These are phyloP conservation scores for Yamadazyma spencermartinsiae DNA, from an alignment of 1,139 yeast genomes.

Conservation along the genomic window DNA sequence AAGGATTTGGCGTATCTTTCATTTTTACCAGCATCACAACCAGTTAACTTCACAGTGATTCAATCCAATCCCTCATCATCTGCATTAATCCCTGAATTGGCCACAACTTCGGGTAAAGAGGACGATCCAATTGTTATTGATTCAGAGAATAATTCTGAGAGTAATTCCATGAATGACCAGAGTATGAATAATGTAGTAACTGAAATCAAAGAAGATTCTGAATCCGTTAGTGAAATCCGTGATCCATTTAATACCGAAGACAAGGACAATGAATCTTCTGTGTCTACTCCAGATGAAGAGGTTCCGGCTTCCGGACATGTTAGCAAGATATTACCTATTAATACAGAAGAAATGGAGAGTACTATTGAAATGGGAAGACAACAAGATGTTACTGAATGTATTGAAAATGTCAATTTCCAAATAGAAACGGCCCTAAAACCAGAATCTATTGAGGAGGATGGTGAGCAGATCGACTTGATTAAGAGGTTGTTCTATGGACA, in stretches of 20 bases:
- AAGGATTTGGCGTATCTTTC: constrained; percentile 87
- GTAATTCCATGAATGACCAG: constrained; percentile 9
- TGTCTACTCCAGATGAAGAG: not conserved
- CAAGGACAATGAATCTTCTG: not conserved
- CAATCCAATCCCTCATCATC: not conserved
- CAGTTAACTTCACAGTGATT: constrained; percentile 52
- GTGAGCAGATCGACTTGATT: constrained; percentile 79
- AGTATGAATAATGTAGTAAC: constrained; percentile 11
- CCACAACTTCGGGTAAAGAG: constrained; percentile 12
- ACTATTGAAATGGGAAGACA: constrained; percentile 85
- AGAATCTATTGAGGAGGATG: constrained; percentile 60
- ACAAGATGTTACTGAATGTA: constrained; percentile 97
- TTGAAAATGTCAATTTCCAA: constrained; percentile 91
- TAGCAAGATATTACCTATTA: constrained; percentile 40
- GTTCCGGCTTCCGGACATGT: too few species aligned
- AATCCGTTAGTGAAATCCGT: constrained; percentile 10
- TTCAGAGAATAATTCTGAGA: constrained; percentile 12
- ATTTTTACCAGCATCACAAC: constrained; percentile 71
- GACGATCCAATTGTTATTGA: constrained; percentile 14
- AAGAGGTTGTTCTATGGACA: constrained; percentile 80
- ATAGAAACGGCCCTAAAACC: constrained; percentile 89
- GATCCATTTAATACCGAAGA: constrained; percentile 2
- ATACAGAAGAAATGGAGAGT: constrained; percentile 65
- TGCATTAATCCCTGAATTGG: not conserved
- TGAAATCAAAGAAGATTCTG: constrained; percentile 11